Percentiles rank a stretch among this genome's conserved stretches.
These are phyloP conservation scores for Macroventuria anomochaeta DNA, from an alignment of 2,329 filamentous ascomycete genomes.

Conservation along the genomic window DNA sequence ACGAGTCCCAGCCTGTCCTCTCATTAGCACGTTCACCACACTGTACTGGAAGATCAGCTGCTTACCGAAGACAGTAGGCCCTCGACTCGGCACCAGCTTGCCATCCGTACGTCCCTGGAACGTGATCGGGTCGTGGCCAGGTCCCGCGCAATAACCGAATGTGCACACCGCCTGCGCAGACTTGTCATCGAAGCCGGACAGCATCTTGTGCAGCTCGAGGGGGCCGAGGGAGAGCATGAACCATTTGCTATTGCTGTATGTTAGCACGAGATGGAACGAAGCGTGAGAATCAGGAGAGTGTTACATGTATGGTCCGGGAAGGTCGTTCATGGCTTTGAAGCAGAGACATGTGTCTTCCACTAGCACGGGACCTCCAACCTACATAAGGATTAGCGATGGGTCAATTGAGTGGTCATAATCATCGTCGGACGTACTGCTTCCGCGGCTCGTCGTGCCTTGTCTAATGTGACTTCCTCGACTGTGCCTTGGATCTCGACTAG, in stretches of 20 bases:
- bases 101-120: constrained; percentile 91
- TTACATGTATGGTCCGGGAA: constrained; percentile 96
- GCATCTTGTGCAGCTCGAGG: constrained; percentile 84
- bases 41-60: constrained; percentile 14
- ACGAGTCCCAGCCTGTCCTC: constrained; percentile 84
- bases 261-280: constrained; percentile 1
- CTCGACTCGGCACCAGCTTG: constrained; percentile 83
- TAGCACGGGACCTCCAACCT: constrained; percentile 86
- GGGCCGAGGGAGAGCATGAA: constrained; percentile 86
- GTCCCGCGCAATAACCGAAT: constrained; percentile 88
- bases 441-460: constrained; percentile 85
- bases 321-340: constrained; percentile 87
- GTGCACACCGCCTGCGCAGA: constrained; percentile 93
- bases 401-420: neutral
- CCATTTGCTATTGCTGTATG: constrained; percentile 74
- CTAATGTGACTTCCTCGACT: constrained; percentile 86
- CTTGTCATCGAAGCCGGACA: constrained; percentile 88
- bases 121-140: constrained; percentile 80
- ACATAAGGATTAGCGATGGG: constrained; percentile 10
- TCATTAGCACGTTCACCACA: neutral
- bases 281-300: neutral
- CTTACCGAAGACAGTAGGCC: constrained; percentile 82
- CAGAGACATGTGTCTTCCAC: constrained; percentile 96
- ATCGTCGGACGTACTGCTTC: constrained; percentile 65
- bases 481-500: constrained; percentile 90